Base-by-base conservation (phyloP, 768 basidiomycete species). In the Lentinula lateritia region DNA sequence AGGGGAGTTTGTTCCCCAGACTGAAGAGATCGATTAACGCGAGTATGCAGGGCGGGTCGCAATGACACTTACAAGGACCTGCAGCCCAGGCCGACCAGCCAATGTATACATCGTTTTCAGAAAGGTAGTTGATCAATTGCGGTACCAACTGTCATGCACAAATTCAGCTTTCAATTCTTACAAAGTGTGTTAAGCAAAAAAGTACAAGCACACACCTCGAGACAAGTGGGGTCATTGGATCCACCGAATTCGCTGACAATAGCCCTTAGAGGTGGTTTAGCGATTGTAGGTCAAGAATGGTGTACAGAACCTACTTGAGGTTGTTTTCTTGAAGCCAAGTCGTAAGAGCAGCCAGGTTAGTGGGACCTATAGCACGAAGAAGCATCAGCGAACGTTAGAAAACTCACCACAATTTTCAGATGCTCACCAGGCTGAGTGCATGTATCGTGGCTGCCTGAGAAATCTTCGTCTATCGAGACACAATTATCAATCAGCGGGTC, bases 61-160 rank as follows among this genome's bases (percentile, higher is more conserved):
- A n/a, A 43, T 34, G 12, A 18, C 48, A 73, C 75, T 32, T 65
- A 79, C 77, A 60, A 18, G 79, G 79, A 43, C 79, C 79, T 35
- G 79, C 79, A 63, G 79, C 79, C 79, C 79, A 80, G 48, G 78
- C 75, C 2, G 76, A 60, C 79, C 78, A 80, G 13, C 79, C 79
- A 50, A 80, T 80, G 65, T 78, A 80, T 36, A 71, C 79, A 45
- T 78, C 76, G 62, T 80, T 80, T 13, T 71, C 67, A 2, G 67
- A 65, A 55, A 80, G 68, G 65, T 78, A 80, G 39, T 67, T 69
- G 2, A 80, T 67, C 67, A 80, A 63, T n/a, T 78, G 76, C 23
- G 75, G 72, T 52, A 78, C 66, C 45, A 74, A 62, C 72, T 73
- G 52, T 36, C 2, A n/a, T 8, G 0, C 20, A 34, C 15, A 18